Base-by-base conservation (phyloP, 805 yeast genomes). In the Yarrowia sp. region DNA sequence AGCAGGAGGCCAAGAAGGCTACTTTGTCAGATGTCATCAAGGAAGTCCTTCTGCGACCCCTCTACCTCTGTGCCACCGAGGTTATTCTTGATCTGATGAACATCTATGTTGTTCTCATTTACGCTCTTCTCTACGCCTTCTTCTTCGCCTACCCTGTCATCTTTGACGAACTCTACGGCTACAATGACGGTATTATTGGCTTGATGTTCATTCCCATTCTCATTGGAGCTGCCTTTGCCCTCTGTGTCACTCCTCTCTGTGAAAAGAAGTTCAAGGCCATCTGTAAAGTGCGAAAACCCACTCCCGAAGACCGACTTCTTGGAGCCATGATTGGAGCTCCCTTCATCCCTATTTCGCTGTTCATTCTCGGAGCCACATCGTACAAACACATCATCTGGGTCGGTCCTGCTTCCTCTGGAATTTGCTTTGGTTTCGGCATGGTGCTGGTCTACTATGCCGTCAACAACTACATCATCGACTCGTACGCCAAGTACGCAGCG, bases 101-200 rank as follows among this genome's bases (percentile, higher is more conserved):
- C 77, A 85, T 86, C 73, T 92, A 91, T 78, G 94, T 92, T 70
- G 92, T 96, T 71, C 83, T 92, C 76, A 91, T 92, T 77, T 92
- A 92, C 80, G 88, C 97, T n/a, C 82, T 92, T 76, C 82, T 92
- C 64, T 92, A 92, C 75, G 97, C 97, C 13, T 92, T 92, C 82
- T 92, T 92, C 86, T 92, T 92, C 79, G 97, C 98, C 0, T 92
- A 90, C 79, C 98, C 98, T 5, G 96, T 89, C 66, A 91, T 92
- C 65, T 92, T 92, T 77, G 49, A 36, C 24, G 89, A 87, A 67
- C 82, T 92, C 66, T 90, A 92, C 74, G 91, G 87, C 58, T 92
- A 82, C 78, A 82, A 87, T 71, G 96, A 91, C 77, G 90, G 91
- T 73, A 81, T 82, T 65, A 86, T 90, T 72, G 97, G 97, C 42